Evolutionary conservation across 768 basidiomycete genomes (phyloP).

Genomic region (Boletus insuetus): DNA sequence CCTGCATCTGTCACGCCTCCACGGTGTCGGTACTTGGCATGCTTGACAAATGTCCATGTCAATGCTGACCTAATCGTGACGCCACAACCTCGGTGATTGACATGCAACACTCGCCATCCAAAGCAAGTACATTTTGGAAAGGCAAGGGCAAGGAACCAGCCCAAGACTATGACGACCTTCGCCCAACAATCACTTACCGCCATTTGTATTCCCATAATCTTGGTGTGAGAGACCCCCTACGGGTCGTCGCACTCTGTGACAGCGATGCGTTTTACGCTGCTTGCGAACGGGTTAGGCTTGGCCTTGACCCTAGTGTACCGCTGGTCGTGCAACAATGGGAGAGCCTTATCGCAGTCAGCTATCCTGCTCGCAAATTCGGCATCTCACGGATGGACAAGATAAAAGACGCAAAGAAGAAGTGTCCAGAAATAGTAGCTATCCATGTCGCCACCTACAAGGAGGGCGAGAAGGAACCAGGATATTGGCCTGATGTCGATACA

Average conservation of each 20-base stretch:
- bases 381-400: slow-evolving; percentile 89
- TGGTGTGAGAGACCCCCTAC: slow-evolving; percentile 71
- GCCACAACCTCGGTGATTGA: too few relatives aligned
- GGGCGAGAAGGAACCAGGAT: slow-evolving; percentile 82
- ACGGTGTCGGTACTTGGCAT: too few relatives aligned
- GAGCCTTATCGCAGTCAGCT: slow-evolving; percentile 90
- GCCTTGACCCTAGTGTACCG: slow-evolving; percentile 57
- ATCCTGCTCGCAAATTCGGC: slow-evolving; percentile 88
- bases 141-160: slow-evolving; percentile 51
- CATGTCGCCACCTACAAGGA: slow-evolving; percentile 96
- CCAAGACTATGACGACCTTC: slow-evolving; percentile 57
- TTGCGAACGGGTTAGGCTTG: slow-evolving; percentile 83
- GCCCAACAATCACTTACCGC: slow-evolving; percentile 73
- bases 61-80: too few relatives aligned
- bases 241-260: slow-evolving; percentile 88
- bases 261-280: slow-evolving; percentile 83
- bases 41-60: too few relatives aligned
- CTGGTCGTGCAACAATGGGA: slow-evolving; percentile 90
- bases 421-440: slow-evolving; percentile 79
- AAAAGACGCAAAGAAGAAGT: slow-evolving; percentile 79
- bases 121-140: slow-evolving; percentile 39
- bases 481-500: slow-evolving; percentile 88
- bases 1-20: too few relatives aligned
- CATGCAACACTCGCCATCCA: slow-evolving; percentile 5
- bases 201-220: slow-evolving; percentile 68